Evolutionary conservation across 1,284 basidiomycete genomes (phyloP), one percentile per base, ranked within the genome.

Genomic region (Tilletia walkeri): DNA sequence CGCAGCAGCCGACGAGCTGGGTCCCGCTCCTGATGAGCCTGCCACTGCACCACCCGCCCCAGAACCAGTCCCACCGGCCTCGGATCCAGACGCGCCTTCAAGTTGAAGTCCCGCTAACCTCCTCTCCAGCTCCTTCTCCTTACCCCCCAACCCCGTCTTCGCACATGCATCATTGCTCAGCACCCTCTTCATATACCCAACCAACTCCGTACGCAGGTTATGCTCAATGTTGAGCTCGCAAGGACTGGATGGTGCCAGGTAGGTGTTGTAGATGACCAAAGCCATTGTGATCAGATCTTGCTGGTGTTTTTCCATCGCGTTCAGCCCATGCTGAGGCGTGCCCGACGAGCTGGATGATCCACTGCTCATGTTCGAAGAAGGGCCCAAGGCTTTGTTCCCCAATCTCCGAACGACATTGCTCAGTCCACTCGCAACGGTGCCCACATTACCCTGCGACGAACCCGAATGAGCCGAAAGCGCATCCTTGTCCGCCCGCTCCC

Each of bases 221-320:
- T 99, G 95, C 84, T 99, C 96, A 77, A 99, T 98, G 86, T 99
- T 99, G 72, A 99, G 89, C 85, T 99, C 95, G 85, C 91, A 94
- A 71, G 91, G 92, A 82, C 93, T 95, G 34, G 93, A 92, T 0
- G 94, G 95, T 0, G 95, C 95, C 39, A 99, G 90, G 81, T 97
- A 99, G 67, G 90, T 94, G 88, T 92, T 91, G 86, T 93, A 94
- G 78, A 99, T 98, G 71, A 92, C 89, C 77, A 95, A 94, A 2
- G 95, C 94, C 78, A 93, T 95, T 76, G 92, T 90, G 78, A 98
- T 94, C 76, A 99, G 87, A 59, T 93, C 89, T 84, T 95, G 93
- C 86, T 99, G 95, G 84, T 99, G 95, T 78, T 89, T 90, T 86
- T 98, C 95, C 95, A 98, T 98, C 4, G 94, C 79, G 34, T 70